Base-by-base conservation (phyloP, 805 yeast genomes). In the Nakazawaea pomicola region DNA sequence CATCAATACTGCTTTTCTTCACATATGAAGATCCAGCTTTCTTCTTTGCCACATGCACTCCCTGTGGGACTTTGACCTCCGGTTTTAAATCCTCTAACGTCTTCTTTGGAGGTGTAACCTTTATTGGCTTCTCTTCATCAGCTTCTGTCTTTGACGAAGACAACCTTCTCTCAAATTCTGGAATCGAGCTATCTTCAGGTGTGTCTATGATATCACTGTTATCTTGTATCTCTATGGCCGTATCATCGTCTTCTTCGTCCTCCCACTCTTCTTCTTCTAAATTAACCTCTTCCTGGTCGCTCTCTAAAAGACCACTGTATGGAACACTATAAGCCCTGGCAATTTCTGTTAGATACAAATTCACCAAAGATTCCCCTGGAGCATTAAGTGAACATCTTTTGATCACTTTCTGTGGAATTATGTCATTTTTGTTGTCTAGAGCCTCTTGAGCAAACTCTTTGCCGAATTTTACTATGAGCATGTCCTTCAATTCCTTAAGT, bases 261-360 rank as follows among this genome's bases (percentile, higher is more conserved):
- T 48, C 60, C 3, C 52, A 52, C 2, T 44, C 58, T 3, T 48
- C 55, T 10, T 53, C 60, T 3, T 51, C 54, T 20, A n/a, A n/a
- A n/a, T 55, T 58, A 9, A 56, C 53, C 9, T 49, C 48, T 33
- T 38, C 42, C 36, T 47, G 48, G 6, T 19, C 44, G 11, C 40
- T 51, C n/a, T 56, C 55, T 16, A 19, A 21, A 6, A 78, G 56
- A 11, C 78, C 81, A 24, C 86, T 78, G 52, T 78, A 89, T 1
- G 88, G 83, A 0, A 80, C 93, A 17, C 72, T 70, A 53, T 89
- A 88, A 0, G 95, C 84, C 38, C 68, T 68, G 1, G 95, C 95
- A 46, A 88, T 88, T 54, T 88, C 96, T 40, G 73, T 65, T 46
- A 89, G 64, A 52, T 89, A 89, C 45, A 84, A 59, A 12, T 71